Base-by-base conservation (phyloP, 1,139 yeast genomes). In the Blastobotrys illinoisensis region DNA sequence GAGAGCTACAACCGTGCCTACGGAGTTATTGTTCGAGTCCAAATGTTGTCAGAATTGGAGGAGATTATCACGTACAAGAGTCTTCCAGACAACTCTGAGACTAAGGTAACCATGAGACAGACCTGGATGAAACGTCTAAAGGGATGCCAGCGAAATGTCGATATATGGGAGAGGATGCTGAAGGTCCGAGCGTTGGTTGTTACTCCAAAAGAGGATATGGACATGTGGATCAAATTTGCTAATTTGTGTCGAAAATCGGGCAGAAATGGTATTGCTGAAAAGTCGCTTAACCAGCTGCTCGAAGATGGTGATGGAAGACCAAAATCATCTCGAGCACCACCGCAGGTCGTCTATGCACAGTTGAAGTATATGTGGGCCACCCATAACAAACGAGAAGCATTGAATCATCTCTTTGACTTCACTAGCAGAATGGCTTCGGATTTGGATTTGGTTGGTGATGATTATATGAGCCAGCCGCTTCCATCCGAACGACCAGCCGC, bases 211-310 rank as follows among this genome's bases (percentile, higher is more conserved):
- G 96, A 93, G 65, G 98, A 95, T 68, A 88, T 91, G 95, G 95
- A 89, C 58, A 89, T 91, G 83, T 90, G 98, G 97, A 93, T 95
- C 64, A 91, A 93, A 69, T 95, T 93, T 77, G 98, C 99, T 28
- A 93, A 95, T 64, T 76, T 95, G 56, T 91, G 99, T 67, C 80
- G 99, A 60, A 95, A 93, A 70, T 87, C 97, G 11, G 97, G 97
- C 2, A 78, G 99, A 60, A 75, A 90, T 62, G 95, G 95, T 16
- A 74, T 95, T 58, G 97, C 99, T 1, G 98, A 93, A 66, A 90
- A 91, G 68, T 88, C 97, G 0, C 76, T 95, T 59, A 88, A 88
- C 62, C 80, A 86, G 5, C 75, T 95, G 55, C 71, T 89, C 26
- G 77, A 80, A 56, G 79, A 76, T 16, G 77, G 74, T 53, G 74